A percentile compares a stretch with the other conserved stretches of the same genome.
Conservation (phyloP, 805 yeast species). For the Naumovozyma baii region DNA sequence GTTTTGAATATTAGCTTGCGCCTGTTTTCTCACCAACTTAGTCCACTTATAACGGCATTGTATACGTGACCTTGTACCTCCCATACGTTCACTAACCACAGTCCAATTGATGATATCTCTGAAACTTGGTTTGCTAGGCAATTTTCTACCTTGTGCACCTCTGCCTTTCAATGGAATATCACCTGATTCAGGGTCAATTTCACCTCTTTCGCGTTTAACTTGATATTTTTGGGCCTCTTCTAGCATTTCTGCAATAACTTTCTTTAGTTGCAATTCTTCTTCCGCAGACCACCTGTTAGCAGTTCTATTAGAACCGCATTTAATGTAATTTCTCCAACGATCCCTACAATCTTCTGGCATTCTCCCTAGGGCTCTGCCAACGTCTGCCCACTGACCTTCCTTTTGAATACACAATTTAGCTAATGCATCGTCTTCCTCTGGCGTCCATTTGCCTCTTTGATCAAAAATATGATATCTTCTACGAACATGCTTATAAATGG, state of each 20-base stretch:
- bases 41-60: constrained; percentile 96
- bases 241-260: constrained; percentile 44
- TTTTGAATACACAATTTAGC: constrained; percentile 52
- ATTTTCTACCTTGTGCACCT: constrained; percentile 16
- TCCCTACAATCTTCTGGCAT: constrained; percentile 99
- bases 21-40: constrained; percentile 58
- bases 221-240: constrained; percentile 23
- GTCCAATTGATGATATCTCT: constrained; percentile 75
- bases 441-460: constrained; percentile 84
- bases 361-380: constrained; percentile 70
- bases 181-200: constrained; percentile 11
- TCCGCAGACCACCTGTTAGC: constrained; percentile 69
- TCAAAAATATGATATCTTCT: constrained; percentile 81
- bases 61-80: constrained; percentile 79
- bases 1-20: constrained; percentile 34
- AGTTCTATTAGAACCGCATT: constrained; percentile 73
- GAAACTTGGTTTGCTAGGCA: constrained; percentile 18
- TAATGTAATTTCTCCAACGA: constrained; percentile 90
- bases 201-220: constrained; percentile 9
- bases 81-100: constrained; percentile 77
- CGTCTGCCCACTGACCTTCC: constrained; percentile 81
- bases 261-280: constrained; percentile 56
- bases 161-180: constrained; percentile 9
- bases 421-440: constrained; percentile 65
- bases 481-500: constrained; percentile 86